Percentiles rank a stretch among this genome's conserved stretches.
These are phyloP conservation scores for Cochlearia excelsa DNA, from an alignment of 345 rosid species.

Conservation along the genomic window DNA sequence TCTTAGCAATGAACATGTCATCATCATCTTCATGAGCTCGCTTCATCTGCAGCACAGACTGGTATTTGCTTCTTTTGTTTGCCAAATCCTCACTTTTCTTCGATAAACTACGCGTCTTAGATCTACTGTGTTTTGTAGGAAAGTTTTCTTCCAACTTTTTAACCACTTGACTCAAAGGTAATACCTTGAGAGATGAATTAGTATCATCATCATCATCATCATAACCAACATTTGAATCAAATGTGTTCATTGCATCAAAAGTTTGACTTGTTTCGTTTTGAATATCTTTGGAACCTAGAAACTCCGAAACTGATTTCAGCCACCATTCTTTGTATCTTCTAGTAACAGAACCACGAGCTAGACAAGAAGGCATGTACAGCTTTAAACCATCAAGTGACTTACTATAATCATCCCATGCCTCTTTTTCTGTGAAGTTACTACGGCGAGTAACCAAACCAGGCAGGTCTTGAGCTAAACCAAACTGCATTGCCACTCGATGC, in stretches of 20 bases:
- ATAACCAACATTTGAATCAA: neutral
- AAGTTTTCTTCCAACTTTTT: slow-evolving; percentile 14
- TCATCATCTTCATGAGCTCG: slow-evolving; percentile 15
- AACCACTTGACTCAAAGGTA: slow-evolving; percentile 22
- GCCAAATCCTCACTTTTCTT: neutral
- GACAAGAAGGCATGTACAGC: slow-evolving; percentile 44
- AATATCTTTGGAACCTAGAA: neutral
- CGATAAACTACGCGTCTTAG: neutral
- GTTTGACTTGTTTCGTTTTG: slow-evolving; percentile 16
- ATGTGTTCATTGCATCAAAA: slow-evolving; percentile 3
- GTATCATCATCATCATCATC: slow-evolving; percentile 16
- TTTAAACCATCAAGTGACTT: slow-evolving; percentile 32
- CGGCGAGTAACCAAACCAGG: slow-evolving; percentile 29
- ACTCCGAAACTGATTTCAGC: slow-evolving; percentile 32
- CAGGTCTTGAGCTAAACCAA: slow-evolving; percentile 57
- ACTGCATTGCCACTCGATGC: slow-evolving; percentile 56
- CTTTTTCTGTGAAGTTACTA: slow-evolving; percentile 13
- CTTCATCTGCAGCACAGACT: slow-evolving; percentile 2
- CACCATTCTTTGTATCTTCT: slow-evolving; percentile 47
- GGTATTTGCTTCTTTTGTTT: slow-evolving; percentile 6
- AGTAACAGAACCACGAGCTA: slow-evolving; percentile 39
- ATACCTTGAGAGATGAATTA: slow-evolving; percentile 18
- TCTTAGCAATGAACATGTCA: slow-evolving; percentile 10
- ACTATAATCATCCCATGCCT: slow-evolving; percentile 36
- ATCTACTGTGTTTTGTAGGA: slow-evolving; percentile 13